phyloP scores from a whole-genome alignment of 495 filamentous ascomycete genomes.

The Penicillium crystallinum region DNA sequence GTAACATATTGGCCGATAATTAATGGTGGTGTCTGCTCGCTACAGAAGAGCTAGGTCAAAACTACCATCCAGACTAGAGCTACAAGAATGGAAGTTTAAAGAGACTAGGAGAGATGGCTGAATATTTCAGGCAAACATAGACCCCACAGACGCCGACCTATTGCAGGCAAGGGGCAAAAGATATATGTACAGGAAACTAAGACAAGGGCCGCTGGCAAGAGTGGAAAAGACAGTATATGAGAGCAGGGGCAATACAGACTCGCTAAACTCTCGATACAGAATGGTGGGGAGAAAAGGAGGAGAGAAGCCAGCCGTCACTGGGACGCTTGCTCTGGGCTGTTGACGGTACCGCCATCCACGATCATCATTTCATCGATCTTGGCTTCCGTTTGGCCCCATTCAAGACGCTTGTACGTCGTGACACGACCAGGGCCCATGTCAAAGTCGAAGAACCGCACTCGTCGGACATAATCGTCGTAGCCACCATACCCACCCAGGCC shows the following conservation, averaged over 20 bases:
- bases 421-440: conserved; percentile 84
- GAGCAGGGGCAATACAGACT: conserved; percentile 7
- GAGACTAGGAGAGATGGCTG: conserved; percentile 14
- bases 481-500: conserved; percentile 95
- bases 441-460: conserved; percentile 84
- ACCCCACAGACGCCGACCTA: conserved; percentile 21
- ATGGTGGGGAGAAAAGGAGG: conserved; percentile 13
- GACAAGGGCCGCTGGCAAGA: conserved; percentile 2
- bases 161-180: conserved; percentile 20
- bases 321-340: conserved; percentile 20
- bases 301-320: conserved; percentile 6
- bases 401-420: conserved; percentile 86
- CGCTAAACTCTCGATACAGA: not conserved
- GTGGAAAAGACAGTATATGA: conserved; percentile 16
- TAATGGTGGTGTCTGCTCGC: not conserved
- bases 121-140: conserved; percentile 20
- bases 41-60: not conserved
- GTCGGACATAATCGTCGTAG: conserved; percentile 76
- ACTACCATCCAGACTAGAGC: not conserved
- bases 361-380: conserved; percentile 81
- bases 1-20: not conserved
- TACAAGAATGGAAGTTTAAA: not conserved
- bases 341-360: conserved; percentile 70
- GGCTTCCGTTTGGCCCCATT: conserved; percentile 69
- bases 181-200: conserved; percentile 26